phyloP scores from a whole-genome alignment of 805 yeast genomes.

The Starmerella bombi region DNA sequence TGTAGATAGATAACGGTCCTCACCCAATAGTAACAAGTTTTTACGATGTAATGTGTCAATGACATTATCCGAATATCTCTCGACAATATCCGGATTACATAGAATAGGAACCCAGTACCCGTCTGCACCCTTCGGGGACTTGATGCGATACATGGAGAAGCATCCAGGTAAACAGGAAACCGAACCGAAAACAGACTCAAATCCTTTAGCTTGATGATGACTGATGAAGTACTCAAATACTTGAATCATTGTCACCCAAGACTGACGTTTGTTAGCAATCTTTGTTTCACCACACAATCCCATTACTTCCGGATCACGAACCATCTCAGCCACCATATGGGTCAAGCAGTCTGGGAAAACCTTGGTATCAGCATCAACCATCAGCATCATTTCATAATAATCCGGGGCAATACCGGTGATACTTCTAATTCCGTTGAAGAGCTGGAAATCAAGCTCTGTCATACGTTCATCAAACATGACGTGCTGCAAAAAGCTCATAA shows the following conservation, averaged over 20 bases:
- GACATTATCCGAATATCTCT: slow-evolving; percentile 76
- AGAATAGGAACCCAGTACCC: slow-evolving; percentile 88
- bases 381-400: slow-evolving; percentile 64
- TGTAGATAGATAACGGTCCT: slow-evolving; percentile 74
- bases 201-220: slow-evolving; percentile 88
- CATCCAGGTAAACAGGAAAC: slow-evolving; percentile 95
- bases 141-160: slow-evolving; percentile 82
- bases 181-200: slow-evolving; percentile 88
- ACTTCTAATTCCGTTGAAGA: slow-evolving; percentile 61
- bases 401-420: slow-evolving; percentile 77
- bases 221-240: slow-evolving; percentile 88
- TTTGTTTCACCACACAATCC: slow-evolving; percentile 93
- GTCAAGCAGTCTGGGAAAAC: slow-evolving; percentile 77
- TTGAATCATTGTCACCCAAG: slow-evolving; percentile 89
- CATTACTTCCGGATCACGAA: slow-evolving; percentile 73
- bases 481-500: slow-evolving; percentile 81
- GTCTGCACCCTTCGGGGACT: slow-evolving; percentile 67
- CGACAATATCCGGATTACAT: slow-evolving; percentile 88
- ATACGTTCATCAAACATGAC: slow-evolving; percentile 86
- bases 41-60: slow-evolving; percentile 74
- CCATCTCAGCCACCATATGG: slow-evolving; percentile 84
- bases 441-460: slow-evolving; percentile 77
- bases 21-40: slow-evolving; percentile 75
- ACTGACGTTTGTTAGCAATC: slow-evolving; percentile 64
- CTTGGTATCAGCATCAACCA: slow-evolving; percentile 93